Conservation (phyloP, 768 basidiomycete genomes). For the Phlegmacium glaucopus region DNA sequence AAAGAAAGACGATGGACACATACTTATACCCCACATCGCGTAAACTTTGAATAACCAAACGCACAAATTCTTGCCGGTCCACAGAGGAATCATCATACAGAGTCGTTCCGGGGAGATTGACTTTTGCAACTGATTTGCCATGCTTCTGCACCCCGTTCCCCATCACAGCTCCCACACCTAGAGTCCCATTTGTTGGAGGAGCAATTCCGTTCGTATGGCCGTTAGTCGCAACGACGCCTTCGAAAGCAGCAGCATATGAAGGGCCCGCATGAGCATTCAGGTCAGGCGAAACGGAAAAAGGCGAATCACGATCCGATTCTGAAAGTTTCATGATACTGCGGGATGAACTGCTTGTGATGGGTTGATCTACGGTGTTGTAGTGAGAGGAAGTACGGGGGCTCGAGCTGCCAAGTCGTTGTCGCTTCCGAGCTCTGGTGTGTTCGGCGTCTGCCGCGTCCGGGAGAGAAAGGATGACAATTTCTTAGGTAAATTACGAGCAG, state of each 20-base stretch:
- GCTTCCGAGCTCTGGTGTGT: slow-evolving; percentile 59
- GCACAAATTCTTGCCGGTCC: slow-evolving; percentile 87
- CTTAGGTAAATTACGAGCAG: slow-evolving; percentile 7
- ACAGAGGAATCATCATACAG: slow-evolving; percentile 78
- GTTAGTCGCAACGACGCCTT: slow-evolving; percentile 27
- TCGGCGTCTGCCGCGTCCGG: slow-evolving; percentile 42
- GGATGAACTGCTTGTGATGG: slow-evolving; percentile 24
- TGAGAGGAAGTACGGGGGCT: slow-evolving; percentile 27
- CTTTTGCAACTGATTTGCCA: slow-evolving; percentile 51
- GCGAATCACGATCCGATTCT: slow-evolving; percentile 46
- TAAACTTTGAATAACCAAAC: slow-evolving; percentile 85
- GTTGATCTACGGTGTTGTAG: slow-evolving; percentile 30
- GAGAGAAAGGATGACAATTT: slow-evolving; percentile 8
- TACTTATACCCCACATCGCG: slow-evolving; percentile 79
- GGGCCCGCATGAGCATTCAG: slow-evolving; percentile 48
- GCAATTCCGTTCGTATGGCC: slow-evolving; percentile 40
- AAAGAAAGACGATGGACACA: slow-evolving; percentile 32
- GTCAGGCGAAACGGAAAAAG: slow-evolving; percentile 42
- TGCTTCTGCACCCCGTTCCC: slow-evolving; percentile 53
- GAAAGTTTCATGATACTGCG: slow-evolving; percentile 48
- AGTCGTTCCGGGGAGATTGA: slow-evolving; percentile 67
- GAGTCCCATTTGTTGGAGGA: slow-evolving; percentile 34
- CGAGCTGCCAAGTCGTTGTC: slow-evolving; percentile 57
- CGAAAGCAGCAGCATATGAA: slow-evolving; percentile 32
- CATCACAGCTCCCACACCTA: slow-evolving; percentile 22